These are phyloP conservation scores for Podospora bellae-mahoneyi DNA, from an alignment of 495 filamentous ascomycete species.

Conservation along the genomic window DNA sequence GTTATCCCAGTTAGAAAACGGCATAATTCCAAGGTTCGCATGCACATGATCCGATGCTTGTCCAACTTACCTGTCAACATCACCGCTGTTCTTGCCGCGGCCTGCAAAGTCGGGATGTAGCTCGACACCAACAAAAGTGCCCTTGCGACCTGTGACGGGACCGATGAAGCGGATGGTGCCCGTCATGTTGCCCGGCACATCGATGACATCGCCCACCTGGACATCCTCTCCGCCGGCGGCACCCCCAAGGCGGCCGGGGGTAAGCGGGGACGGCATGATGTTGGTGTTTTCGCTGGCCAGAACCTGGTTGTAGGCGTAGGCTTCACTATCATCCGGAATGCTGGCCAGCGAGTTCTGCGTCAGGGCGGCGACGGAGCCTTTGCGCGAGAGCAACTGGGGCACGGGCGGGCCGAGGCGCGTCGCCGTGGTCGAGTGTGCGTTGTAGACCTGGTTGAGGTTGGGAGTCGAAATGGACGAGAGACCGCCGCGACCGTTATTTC, in stretches of 20 bases:
- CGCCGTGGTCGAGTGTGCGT: constrained; percentile 31
- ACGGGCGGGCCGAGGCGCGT: constrained; percentile 34
- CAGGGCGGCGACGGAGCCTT: constrained; percentile 62
- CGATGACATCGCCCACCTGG: constrained; percentile 82
- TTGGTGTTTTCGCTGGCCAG: constrained; percentile 36
- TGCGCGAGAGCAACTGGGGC: constrained; percentile 53
- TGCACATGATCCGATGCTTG: neutral
- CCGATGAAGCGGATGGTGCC: constrained; percentile 89
- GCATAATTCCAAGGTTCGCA: neutral
- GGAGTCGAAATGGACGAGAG: constrained; percentile 58
- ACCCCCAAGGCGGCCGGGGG: constrained; percentile 32
- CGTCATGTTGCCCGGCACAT: constrained; percentile 92
- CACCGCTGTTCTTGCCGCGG: constrained; percentile 91
- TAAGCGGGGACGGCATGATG: constrained; percentile 36
- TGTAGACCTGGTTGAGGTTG: constrained; percentile 52
- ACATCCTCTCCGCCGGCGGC: constrained; percentile 40
- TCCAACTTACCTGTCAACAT: constrained; percentile 84
- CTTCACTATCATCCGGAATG: constrained; percentile 59
- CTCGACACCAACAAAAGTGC: constrained; percentile 92
- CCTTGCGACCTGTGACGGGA: constrained; percentile 80
- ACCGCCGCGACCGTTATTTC: constrained; percentile 34
- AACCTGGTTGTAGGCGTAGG: constrained; percentile 52
- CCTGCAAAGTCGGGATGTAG: constrained; percentile 73
- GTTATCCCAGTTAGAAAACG: constrained; percentile 13
- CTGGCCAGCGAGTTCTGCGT: constrained; percentile 57